Conservation (phyloP, 495 filamentous ascomycete genomes). For the Rhypophila decipiens region DNA sequence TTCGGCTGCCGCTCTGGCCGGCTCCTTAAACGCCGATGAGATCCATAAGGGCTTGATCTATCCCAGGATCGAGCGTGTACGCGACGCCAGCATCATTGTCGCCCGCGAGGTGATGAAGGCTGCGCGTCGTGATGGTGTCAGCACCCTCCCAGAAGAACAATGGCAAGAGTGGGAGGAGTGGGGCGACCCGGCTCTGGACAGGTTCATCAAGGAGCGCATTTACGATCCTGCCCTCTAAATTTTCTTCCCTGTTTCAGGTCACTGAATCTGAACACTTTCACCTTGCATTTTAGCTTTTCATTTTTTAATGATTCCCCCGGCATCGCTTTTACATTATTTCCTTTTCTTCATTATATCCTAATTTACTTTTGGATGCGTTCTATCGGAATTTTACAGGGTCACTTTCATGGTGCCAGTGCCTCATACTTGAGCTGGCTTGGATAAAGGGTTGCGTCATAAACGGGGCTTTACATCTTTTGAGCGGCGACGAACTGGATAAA, state of each 20-base stretch:
- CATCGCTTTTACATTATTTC: no score
- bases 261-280: no score
- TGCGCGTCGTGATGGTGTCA: constrained; percentile 57
- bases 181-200: constrained; percentile 67
- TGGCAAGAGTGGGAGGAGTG: constrained; percentile 82
- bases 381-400: no score
- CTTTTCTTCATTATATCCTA: no score
- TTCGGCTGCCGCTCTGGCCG: constrained; percentile 73
- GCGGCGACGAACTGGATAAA: no score
- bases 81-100: constrained; percentile 82
- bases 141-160: constrained; percentile 54
- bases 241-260: neutral
- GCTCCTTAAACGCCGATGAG: constrained; percentile 73
- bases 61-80: constrained; percentile 85
- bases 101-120: constrained; percentile 90
- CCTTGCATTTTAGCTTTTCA: no score
- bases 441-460: no score
- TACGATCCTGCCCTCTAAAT: constrained; percentile 57
- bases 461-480: no score
- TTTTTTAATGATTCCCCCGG: no score
- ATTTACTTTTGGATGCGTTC: no score
- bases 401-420: no score
- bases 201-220: constrained; percentile 73
- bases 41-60: constrained; percentile 79
- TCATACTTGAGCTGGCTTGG: no score